Evolutionary conservation across 257 asterid species (phyloP).

Genomic region (Ligustrum vulgare): DNA sequence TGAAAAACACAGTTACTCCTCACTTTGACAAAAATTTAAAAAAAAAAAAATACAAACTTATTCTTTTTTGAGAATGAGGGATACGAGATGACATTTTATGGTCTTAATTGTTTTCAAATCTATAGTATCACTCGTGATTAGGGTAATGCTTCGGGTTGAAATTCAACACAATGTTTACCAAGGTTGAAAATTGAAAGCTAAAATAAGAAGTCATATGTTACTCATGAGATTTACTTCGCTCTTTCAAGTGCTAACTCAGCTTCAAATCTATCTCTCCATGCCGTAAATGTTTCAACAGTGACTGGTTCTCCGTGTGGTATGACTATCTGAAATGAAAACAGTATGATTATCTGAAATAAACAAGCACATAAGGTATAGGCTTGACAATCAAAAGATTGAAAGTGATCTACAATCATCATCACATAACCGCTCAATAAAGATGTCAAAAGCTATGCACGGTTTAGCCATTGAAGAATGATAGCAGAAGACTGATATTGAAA

Average conservation of each 20-base stretch:
- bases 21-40: conserved; percentile 3
- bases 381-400: conserved; percentile 11
- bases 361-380: conserved; percentile 18
- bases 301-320: conserved; percentile 98
- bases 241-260: conserved; percentile 98
- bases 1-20: conserved; percentile 6
- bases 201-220: conserved; percentile 7
- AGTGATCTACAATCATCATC: not conserved
- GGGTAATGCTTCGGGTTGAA: not conserved
- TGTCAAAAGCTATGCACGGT: not conserved
- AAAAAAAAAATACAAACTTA: not conserved
- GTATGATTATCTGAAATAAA: conserved; percentile 72
- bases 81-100: not conserved
- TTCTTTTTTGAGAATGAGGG: not conserved
- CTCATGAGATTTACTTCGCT: conserved; percentile 77
- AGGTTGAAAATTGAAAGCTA: conserved; percentile 16
- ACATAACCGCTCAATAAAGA: not conserved
- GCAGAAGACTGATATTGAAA: not conserved
- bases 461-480: not conserved
- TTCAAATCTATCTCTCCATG: conserved; percentile 98
- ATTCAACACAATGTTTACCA: not conserved
- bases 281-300: conserved; percentile 86
- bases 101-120: not conserved
- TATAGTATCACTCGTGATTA: not conserved
- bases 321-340: conserved; percentile 58